phyloP scores from a whole-genome alignment of 371 early-diverging fungal genomes.

The Funneliformis caledonium region DNA sequence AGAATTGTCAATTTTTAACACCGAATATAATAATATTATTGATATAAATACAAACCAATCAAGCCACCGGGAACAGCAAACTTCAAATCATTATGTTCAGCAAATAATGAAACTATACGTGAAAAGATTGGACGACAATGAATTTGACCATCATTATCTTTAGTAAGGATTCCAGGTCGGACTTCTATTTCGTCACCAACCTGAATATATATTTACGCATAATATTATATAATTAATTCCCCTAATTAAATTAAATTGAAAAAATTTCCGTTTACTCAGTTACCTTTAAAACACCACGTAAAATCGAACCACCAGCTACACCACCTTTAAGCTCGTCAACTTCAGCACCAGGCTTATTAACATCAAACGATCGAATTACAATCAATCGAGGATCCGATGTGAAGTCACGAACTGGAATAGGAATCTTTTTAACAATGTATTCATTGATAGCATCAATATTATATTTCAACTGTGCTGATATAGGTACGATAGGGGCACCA shows the following conservation, averaged over 20 bases:
- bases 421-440: slow-evolving; percentile 98
- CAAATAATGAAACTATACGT: slow-evolving; percentile 90
- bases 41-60: slow-evolving; percentile 66
- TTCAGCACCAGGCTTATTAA: slow-evolving; percentile 99
- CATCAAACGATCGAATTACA: slow-evolving; percentile 99
- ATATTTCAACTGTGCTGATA: slow-evolving; percentile 99
- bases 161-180: slow-evolving; percentile 97
- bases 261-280: not conserved
- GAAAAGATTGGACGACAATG: slow-evolving; percentile 94
- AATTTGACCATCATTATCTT: slow-evolving; percentile 90
- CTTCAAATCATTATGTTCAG: slow-evolving; percentile 94
- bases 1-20: not conserved
- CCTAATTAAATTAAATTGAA: not conserved
- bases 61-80: slow-evolving; percentile 99
- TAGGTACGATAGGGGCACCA: slow-evolving; percentile 98
- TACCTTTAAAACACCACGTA: slow-evolving; percentile 91
- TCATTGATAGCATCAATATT: slow-evolving; percentile 99
- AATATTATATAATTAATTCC: not conserved
- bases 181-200: slow-evolving; percentile 99
- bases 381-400: slow-evolving; percentile 92
- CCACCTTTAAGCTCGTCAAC: slow-evolving; percentile 98
- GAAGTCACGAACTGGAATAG: slow-evolving; percentile 96
- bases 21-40: not conserved
- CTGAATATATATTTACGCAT: slow-evolving; percentile 34
- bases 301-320: slow-evolving; percentile 99